Conservation (phyloP, 2,329 filamentous ascomycete genomes). For the Talaromyces amestolkiae region DNA sequence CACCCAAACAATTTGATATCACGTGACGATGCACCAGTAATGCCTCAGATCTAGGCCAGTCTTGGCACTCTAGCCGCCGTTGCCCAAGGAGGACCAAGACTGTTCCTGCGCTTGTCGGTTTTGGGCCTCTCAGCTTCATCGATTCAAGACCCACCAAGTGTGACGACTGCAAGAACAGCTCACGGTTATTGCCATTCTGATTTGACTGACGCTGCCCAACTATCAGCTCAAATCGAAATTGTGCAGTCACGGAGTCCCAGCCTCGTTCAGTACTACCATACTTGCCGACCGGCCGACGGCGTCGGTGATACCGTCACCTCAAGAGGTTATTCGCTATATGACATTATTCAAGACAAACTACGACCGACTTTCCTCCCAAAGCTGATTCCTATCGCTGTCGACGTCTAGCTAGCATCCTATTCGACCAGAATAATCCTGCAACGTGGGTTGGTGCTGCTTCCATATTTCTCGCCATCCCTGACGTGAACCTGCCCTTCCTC, state of each 20-base stretch:
- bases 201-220: background rate
- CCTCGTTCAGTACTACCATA: background rate
- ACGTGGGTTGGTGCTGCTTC: constrained; percentile 3
- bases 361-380: background rate
- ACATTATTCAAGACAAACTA: background rate
- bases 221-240: background rate
- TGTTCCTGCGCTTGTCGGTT: constrained; percentile 12
- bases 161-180: constrained; percentile 8
- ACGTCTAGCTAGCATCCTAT: background rate
- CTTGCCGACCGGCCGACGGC: background rate
- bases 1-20: background rate
- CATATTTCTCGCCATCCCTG: constrained; percentile 14
- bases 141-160: constrained; percentile 9
- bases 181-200: background rate
- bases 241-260: background rate
- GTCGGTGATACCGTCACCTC: background rate
- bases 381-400: background rate
- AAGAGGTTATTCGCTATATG: background rate
- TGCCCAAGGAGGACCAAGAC: too few species aligned
- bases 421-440: background rate
- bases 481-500: constrained; percentile 13
- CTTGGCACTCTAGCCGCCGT: background rate
- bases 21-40: background rate
- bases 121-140: constrained; percentile 11
- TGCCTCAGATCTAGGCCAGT: background rate